Evolutionary conservation across 2,329 filamentous ascomycete genomes (phyloP).

Genomic region (Diaporthe citriasiana): DNA sequence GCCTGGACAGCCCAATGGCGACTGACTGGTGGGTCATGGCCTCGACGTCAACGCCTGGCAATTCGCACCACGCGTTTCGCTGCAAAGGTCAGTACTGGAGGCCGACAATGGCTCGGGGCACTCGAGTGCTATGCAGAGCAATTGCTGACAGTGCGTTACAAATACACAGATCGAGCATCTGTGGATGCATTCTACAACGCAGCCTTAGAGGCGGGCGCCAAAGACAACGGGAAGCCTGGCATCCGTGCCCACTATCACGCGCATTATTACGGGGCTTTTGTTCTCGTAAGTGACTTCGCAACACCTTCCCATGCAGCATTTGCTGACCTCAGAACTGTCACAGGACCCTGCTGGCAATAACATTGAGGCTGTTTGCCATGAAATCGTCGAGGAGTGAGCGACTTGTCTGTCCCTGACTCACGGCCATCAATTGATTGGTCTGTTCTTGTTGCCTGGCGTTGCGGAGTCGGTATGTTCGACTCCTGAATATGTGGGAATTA

Average conservation of each 20-base stretch:
- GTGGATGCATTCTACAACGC: slow-evolving; percentile 63
- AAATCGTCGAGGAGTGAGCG: slow-evolving; percentile 5
- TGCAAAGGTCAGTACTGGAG: slow-evolving; percentile 48
- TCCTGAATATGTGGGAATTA: neutral
- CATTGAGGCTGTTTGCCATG: slow-evolving; percentile 59
- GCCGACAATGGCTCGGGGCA: neutral
- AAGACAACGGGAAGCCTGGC: slow-evolving; percentile 64
- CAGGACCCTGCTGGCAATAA: slow-evolving; percentile 65
- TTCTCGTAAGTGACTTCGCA: slow-evolving; percentile 51
- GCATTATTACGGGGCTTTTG: slow-evolving; percentile 65
- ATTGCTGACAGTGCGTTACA: neutral
- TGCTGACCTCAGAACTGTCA: neutral
- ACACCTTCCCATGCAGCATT: neutral
- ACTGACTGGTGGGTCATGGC: slow-evolving; percentile 52
- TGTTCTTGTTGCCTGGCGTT: neutral
- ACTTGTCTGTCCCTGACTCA: too few relatives aligned
- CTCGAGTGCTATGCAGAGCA: neutral
- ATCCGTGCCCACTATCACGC: slow-evolving; percentile 58
- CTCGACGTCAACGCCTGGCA: slow-evolving; percentile 38
- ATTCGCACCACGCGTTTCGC: slow-evolving; percentile 51
- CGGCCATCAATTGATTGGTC: too few relatives aligned
- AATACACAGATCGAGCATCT: slow-evolving; percentile 52
- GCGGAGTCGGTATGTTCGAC: neutral
- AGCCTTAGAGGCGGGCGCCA: slow-evolving; percentile 59
- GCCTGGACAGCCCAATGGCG: slow-evolving; percentile 10